phyloP scores from a whole-genome alignment of 2,329 filamentous ascomycete genomes.

The Piedraia hortae region DNA sequence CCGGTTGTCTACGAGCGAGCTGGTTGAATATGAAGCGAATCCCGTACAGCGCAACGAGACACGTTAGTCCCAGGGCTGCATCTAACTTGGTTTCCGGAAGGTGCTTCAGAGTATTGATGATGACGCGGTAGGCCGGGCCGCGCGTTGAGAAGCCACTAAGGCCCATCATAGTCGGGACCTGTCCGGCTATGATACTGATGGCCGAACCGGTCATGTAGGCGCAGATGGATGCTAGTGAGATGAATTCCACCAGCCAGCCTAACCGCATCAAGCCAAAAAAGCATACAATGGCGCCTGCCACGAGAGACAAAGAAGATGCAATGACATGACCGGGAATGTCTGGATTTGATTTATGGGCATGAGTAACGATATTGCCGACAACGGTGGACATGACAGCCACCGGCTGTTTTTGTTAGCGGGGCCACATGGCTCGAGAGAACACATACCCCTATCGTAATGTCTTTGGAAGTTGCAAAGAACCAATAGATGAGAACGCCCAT shows the following conservation, averaged over 20 bases:
- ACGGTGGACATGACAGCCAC: constrained; percentile 90
- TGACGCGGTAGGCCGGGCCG: constrained; percentile 51
- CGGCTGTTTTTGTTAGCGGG: constrained; percentile 26
- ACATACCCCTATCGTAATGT: constrained; percentile 82
- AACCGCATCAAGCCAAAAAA: constrained; percentile 52
- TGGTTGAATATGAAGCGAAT: constrained; percentile 39
- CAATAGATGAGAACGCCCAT: constrained; percentile 89
- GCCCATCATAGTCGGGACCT: constrained; percentile 59
- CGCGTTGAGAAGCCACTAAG: constrained; percentile 31
- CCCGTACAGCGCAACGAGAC: constrained; percentile 47
- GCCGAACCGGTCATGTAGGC: constrained; percentile 96
- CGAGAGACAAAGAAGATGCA: constrained; percentile 50
- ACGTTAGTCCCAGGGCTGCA: constrained; percentile 67
- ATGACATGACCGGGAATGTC: constrained; percentile 35
- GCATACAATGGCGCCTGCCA: constrained; percentile 50
- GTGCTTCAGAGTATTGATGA: constrained; percentile 57
- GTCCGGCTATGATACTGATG: constrained; percentile 62
- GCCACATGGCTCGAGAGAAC: constrained; percentile 1
- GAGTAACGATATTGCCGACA: constrained; percentile 51
- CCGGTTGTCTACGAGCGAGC: constrained; percentile 40
- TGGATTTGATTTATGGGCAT: constrained; percentile 29
- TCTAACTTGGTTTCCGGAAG: constrained; percentile 42
- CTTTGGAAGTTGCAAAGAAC: constrained; percentile 95
- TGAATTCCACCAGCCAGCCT: constrained; percentile 82
- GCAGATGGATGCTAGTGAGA: constrained; percentile 67